These are phyloP conservation scores for Pseudogymnoascus sp. DNA, from an alignment of 2,329 filamentous ascomycete genomes.

Conservation along the genomic window DNA sequence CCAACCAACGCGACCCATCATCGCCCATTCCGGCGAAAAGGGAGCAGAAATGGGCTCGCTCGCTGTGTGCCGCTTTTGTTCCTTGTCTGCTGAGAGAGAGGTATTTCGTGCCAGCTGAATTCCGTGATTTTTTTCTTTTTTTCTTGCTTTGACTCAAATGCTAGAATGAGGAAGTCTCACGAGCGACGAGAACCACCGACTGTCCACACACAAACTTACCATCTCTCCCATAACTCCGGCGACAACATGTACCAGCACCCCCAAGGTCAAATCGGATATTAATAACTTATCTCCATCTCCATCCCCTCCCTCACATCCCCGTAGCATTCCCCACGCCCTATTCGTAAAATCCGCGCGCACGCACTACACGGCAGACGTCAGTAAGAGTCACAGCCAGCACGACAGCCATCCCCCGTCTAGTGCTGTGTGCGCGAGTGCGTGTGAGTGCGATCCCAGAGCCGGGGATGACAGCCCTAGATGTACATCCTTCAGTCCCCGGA, in stretches of 20 bases:
- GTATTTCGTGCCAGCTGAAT: not conserved
- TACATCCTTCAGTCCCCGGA: not conserved
- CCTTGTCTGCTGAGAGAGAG: too few relatives aligned
- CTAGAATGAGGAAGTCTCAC: not conserved
- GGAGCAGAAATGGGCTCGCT: not conserved
- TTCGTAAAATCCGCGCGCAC: not conserved
- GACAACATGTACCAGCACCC: not conserved
- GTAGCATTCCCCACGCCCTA: not conserved
- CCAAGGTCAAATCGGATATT: not conserved
- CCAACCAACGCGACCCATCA: not conserved
- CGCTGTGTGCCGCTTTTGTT: not conserved
- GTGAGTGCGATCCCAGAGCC: not conserved
- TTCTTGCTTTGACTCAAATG: not conserved
- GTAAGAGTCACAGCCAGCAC: conserved; percentile 2
- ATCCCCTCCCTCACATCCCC: not conserved
- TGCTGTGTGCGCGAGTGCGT: not conserved
- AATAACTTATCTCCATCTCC: not conserved
- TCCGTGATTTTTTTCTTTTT: not conserved
- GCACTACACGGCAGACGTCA: not conserved
- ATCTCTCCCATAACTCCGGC: not conserved
- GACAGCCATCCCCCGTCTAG: not conserved
- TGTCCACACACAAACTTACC: not conserved
- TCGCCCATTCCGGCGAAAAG: not conserved
- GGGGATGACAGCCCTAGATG: not conserved
- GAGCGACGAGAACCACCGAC: not conserved